These are phyloP conservation scores for Leucosporidium scottii DNA, from an alignment of 768 basidiomycete genomes.

Conservation along the genomic window DNA sequence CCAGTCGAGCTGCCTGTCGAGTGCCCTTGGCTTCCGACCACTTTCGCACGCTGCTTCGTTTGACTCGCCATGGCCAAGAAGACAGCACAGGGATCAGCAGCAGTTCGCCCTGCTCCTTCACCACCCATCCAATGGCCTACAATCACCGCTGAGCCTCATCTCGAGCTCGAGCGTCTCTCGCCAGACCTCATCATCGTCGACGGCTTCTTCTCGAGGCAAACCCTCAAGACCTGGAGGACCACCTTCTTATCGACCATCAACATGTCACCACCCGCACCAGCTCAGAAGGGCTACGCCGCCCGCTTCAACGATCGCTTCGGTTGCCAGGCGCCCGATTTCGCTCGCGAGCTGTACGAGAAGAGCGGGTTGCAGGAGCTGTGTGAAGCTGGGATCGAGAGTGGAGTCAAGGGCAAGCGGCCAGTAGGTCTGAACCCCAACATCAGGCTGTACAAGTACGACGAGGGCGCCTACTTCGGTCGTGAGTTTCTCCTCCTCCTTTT, in stretches of 20 bases:
- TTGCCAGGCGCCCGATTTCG: constrained; percentile 55
- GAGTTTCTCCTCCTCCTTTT: neutral
- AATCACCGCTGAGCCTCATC: too few species aligned
- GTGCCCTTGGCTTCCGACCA: too few species aligned
- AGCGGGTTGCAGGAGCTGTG: constrained; percentile 13
- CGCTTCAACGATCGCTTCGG: constrained; percentile 64
- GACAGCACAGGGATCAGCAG: too few species aligned
- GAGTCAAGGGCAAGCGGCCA: neutral
- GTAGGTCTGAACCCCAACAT: constrained; percentile 63
- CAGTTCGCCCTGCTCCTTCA: too few species aligned
- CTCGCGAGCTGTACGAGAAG: constrained; percentile 46
- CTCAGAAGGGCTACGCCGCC: constrained; percentile 68
- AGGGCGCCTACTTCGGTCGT: constrained; percentile 55
- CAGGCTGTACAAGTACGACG: constrained; percentile 58
- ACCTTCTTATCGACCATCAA: constrained; percentile 33
- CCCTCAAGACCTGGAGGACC: too few species aligned
- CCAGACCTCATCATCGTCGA: too few species aligned
- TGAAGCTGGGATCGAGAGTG: neutral
- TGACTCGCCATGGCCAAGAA: too few species aligned
- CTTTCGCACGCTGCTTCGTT: too few species aligned
- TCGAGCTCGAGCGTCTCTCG: too few species aligned
- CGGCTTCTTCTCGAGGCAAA: too few species aligned
- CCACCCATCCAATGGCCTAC: too few species aligned
- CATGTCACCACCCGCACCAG: constrained; percentile 50
- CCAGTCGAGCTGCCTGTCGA: too few species aligned